Evolutionary conservation across 257 asterid species (phyloP).

Genomic region (Fraxinus americana): DNA sequence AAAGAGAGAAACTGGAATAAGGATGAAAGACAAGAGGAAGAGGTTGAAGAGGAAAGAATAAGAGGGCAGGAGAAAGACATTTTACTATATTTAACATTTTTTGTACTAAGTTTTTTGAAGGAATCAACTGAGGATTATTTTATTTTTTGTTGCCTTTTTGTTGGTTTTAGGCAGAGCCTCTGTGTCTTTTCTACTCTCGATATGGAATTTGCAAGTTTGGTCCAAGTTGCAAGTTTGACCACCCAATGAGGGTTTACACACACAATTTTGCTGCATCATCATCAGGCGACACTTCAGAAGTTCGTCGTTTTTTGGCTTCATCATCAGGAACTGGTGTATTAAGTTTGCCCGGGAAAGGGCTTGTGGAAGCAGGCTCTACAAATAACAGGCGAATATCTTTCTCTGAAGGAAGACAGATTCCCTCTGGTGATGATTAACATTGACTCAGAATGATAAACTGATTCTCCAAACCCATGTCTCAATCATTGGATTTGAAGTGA

Average conservation of each 20-base stretch:
- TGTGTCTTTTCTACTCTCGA: conserved; percentile 91
- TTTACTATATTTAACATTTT: conserved; percentile 10
- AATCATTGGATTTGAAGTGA: conserved; percentile 53
- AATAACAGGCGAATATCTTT: conserved; percentile 64
- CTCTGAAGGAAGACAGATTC: conserved; percentile 70
- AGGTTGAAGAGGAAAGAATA: background rate
- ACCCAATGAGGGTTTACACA: conserved; percentile 80
- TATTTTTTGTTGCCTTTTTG: background rate
- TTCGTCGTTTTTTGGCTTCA: conserved; percentile 64
- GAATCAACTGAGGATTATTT: conserved; percentile 20
- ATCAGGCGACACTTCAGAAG: conserved; percentile 59
- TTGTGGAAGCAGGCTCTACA: conserved; percentile 62
- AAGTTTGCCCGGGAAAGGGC: conserved; percentile 65
- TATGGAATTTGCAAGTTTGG: conserved; percentile 98
- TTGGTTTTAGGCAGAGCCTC: conserved; percentile 77
- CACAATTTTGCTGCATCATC: conserved; percentile 63
- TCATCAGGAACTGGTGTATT: conserved; percentile 70
- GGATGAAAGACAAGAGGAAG: background rate
- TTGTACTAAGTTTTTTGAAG: conserved; percentile 11
- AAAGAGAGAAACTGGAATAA: background rate
- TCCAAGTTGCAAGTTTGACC: conserved; percentile 99
- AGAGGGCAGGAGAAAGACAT: conserved; percentile 1
- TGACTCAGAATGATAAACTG: conserved; percentile 69
- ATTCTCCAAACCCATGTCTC: conserved; percentile 43
- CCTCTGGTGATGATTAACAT: conserved; percentile 71